These are phyloP conservation scores for Tricholoma sp. DNA, from an alignment of 768 basidiomycete species.

Conservation along the genomic window DNA sequence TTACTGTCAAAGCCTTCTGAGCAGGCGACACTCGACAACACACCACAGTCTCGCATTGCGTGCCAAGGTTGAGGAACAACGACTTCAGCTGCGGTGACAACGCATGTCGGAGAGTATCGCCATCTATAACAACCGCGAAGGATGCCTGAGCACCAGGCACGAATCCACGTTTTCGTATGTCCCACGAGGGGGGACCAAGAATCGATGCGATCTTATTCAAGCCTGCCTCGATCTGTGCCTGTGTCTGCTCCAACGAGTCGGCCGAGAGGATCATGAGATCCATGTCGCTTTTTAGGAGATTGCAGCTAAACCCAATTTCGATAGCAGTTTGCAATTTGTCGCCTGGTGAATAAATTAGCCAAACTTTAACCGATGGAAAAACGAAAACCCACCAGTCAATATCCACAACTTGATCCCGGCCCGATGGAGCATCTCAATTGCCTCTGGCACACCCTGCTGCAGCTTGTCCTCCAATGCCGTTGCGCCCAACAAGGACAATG, in stretches of 20 bases:
- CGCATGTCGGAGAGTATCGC: constrained; percentile 84
- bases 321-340: constrained; percentile 99
- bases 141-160: constrained; percentile 59
- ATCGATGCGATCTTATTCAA: constrained; percentile 92
- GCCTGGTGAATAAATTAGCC: constrained; percentile 36
- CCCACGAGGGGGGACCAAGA: constrained; percentile 66
- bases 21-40: constrained; percentile 97
- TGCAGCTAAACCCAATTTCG: constrained; percentile 96
- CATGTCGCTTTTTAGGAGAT: constrained; percentile 90
- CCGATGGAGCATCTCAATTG: constrained; percentile 84
- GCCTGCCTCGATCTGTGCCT: constrained; percentile 85
- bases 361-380: neutral
- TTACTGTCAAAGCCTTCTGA: constrained; percentile 96
- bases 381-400: constrained; percentile 61
- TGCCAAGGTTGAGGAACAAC: constrained; percentile 86
- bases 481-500: constrained; percentile 81
- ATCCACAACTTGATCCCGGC: constrained; percentile 99
- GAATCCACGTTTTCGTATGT: constrained; percentile 61
- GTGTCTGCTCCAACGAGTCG: constrained; percentile 66
- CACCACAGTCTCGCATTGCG: constrained; percentile 96
- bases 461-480: constrained; percentile 97
- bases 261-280: constrained; percentile 97
- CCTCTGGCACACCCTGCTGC: constrained; percentile 94
- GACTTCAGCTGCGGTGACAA: constrained; percentile 72
- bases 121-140: constrained; percentile 96